Conservation (phyloP, 805 yeast genomes). For the Saccharomycopsis capsularis region DNA sequence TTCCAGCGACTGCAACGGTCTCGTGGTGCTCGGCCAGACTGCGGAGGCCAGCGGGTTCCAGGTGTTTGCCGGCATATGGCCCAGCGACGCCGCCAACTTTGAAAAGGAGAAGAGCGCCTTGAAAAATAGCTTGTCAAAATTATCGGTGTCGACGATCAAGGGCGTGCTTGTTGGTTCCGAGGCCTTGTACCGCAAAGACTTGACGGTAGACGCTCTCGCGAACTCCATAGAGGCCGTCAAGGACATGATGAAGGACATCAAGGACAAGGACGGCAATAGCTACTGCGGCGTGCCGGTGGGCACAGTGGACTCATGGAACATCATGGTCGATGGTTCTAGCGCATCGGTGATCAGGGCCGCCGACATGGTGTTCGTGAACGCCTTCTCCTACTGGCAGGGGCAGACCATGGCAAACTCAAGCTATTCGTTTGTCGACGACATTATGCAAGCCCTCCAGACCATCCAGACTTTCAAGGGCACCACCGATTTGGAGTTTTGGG, state of each 20-base stretch:
- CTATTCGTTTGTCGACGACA: conserved; percentile 90
- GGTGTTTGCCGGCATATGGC: conserved; percentile 87
- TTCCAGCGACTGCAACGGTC: conserved; percentile 88
- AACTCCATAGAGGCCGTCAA: conserved; percentile 56
- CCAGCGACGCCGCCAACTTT: conserved; percentile 77
- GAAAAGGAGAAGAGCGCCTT: conserved; percentile 70
- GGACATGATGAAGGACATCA: conserved; percentile 49
- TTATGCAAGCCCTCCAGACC: conserved; percentile 92
- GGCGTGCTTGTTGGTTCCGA: conserved; percentile 91
- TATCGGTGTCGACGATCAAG: conserved; percentile 62
- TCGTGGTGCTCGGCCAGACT: conserved; percentile 79
- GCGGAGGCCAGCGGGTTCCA: conserved; percentile 72
- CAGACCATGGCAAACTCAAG: conserved; percentile 78
- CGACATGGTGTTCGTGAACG: conserved; percentile 86
- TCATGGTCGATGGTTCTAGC: conserved; percentile 72
- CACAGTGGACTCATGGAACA: conserved; percentile 94
- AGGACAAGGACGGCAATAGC: conserved; percentile 75
- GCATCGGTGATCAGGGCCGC: conserved; percentile 68
- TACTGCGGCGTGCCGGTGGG: conserved; percentile 74
- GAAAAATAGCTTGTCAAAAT: conserved; percentile 57
- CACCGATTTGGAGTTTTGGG: conserved; percentile 84
- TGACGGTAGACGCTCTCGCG: conserved; percentile 72
- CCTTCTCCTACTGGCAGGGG: conserved; percentile 99
- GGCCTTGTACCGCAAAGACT: conserved; percentile 85
- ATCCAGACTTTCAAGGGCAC: conserved; percentile 83